Percentiles rank a stretch among this genome's conserved stretches.
Conservation (phyloP, 2,329 filamentous ascomycete species). For the Xylariomycetidae sp. region DNA sequence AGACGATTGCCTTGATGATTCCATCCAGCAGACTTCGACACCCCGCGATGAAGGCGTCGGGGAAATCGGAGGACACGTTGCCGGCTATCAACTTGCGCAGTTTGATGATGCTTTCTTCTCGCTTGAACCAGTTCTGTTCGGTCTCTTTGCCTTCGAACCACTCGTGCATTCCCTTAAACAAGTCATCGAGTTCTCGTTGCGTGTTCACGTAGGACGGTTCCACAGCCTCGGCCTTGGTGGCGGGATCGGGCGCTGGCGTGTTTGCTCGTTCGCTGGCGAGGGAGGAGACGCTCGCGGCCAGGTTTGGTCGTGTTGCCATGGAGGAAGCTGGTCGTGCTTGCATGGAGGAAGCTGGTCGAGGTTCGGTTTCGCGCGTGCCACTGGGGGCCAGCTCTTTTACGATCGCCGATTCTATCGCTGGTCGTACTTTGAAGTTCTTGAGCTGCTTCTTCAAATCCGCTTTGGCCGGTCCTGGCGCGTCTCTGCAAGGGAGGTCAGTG, state of each 20-base stretch:
- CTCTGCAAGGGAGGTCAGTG: constrained; percentile 45
- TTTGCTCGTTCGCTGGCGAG: constrained; percentile 43
- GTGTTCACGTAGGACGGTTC: constrained; percentile 83
- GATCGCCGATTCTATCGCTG: constrained; percentile 78
- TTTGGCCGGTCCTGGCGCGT: constrained; percentile 76
- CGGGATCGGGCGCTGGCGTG: constrained; percentile 61
- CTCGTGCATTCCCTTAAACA: constrained; percentile 72
- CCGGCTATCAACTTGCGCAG: constrained; percentile 74
- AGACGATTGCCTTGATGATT: constrained; percentile 78
- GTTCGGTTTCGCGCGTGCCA: constrained; percentile 23
- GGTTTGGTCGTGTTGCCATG: constrained; percentile 29
- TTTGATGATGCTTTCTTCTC: constrained; percentile 74
- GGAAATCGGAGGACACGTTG: constrained; percentile 74
- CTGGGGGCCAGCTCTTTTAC: constrained; percentile 63
- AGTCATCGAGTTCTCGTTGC: constrained; percentile 79
- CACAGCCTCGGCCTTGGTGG: constrained; percentile 60
- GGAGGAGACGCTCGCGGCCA: constrained; percentile 48
- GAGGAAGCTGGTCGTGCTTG: constrained; percentile 38
- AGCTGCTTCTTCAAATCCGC: constrained; percentile 84
- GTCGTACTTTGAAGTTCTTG: constrained; percentile 75
- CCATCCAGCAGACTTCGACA: constrained; percentile 76
- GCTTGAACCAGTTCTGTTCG: constrained; percentile 83
- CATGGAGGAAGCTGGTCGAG: no score
- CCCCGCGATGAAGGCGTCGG: constrained; percentile 60
- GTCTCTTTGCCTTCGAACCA: constrained; percentile 84